Percentiles rank a stretch among this genome's conserved stretches.
Conservation (phyloP, 2,329 filamentous ascomycete genomes). For the Cordyceps tenuipes region DNA sequence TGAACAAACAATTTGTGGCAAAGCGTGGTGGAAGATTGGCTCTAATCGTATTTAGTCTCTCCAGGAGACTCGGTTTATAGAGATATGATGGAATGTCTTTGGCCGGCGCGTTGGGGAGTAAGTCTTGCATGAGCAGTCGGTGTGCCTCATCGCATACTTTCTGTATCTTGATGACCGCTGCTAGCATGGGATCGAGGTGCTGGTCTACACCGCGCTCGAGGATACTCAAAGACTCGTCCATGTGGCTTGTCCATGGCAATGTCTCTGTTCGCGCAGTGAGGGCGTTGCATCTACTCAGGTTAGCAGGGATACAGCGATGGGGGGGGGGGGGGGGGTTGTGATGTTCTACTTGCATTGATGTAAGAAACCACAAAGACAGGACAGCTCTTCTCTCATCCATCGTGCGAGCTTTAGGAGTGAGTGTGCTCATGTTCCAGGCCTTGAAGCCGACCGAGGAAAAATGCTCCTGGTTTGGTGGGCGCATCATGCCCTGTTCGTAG, state of each 20-base stretch:
- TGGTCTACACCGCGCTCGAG: conserved; percentile 38
- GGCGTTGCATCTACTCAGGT: conserved; percentile 22
- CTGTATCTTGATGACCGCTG: conserved; percentile 28
- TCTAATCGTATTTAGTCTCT: conserved; percentile 20
- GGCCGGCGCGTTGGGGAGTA: conserved; percentile 18
- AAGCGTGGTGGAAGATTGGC: conserved; percentile 16
- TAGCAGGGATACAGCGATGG: neutral
- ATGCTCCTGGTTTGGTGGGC: conserved; percentile 27
- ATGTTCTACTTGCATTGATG: conserved; percentile 24
- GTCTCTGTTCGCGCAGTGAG: conserved; percentile 40
- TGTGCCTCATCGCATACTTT: conserved; percentile 32
- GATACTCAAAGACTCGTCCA: conserved; percentile 47
- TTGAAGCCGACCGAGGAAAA: conserved; percentile 29
- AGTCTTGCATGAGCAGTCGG: conserved; percentile 23
- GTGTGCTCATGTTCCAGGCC: conserved; percentile 22
- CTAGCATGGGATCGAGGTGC: conserved; percentile 40
- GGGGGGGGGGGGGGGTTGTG: too few relatives aligned
- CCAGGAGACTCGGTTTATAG: conserved; percentile 24
- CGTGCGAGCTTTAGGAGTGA: conserved; percentile 28
- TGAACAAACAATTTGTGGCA: conserved; percentile 22
- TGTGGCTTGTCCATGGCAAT: conserved; percentile 48
- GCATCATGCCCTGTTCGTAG: conserved; percentile 39
- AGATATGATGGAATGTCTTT: conserved; percentile 24
- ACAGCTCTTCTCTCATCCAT: conserved; percentile 42
- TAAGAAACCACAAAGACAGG: conserved; percentile 37